Percentiles rank a stretch among this genome's conserved stretches.
Evolutionary conservation across 306 rosid species (phyloP).

Genomic region (Cucumis sativus): Cucumber_9930_V3 NC_026657.2:12005001-12005500

Average conservation of each 20-base stretch:
- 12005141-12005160: too few relatives aligned
- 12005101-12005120: too few relatives aligned
- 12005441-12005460: not conserved
- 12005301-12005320: not conserved
- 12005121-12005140: not conserved
- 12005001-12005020: too few relatives aligned
- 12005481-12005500: not conserved
- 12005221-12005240: too few relatives aligned
- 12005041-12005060: too few relatives aligned
- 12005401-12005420: not conserved
- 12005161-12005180: not conserved
- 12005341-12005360: not conserved
- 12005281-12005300: not conserved
- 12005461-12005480: not conserved
- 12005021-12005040: too few relatives aligned
- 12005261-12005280: not conserved
- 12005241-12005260: not conserved
- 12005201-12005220: not conserved
- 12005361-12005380: not conserved
- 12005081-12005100: too few relatives aligned
- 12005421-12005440: not conserved
- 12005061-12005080: too few relatives aligned
- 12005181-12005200: not conserved
- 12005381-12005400: not conserved
- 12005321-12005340: not conserved